Evolutionary conservation across 352 stramenopile species (phyloP), one percentile per base, ranked within the genome.

Genomic region (Pilasporangium apinafurcum): DNA sequence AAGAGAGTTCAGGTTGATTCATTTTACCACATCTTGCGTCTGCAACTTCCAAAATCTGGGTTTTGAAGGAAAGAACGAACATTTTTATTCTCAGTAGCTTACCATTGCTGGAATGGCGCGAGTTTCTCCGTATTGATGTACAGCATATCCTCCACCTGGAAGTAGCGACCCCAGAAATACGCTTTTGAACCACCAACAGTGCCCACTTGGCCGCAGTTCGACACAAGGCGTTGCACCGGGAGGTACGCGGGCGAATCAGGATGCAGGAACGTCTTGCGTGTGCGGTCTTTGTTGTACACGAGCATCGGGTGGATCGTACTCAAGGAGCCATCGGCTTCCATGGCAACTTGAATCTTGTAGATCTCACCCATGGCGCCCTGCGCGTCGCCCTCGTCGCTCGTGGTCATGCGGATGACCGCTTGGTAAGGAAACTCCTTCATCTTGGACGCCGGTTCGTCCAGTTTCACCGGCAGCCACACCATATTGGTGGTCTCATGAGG

Each of bases 311-410:
- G 62, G 18, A 78, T 75, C 30, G 62, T 86, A 47, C 75, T 86
- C 9, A 86, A 58, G 33, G 68, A 48, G 4, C 71, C 75, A 43
- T 83, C 62, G 1, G 61, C 52, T 34, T 80, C 68, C 56, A 90
- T 62, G 12, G 82, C 82, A 43, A 92, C 81, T 35, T 94, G 82
- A 58, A 94, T 91, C 68, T 94, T 94, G 68, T 94, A 94, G 65
- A 94, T 90, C 63, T 94, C 82, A 22, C 81, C 81, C 36, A 90
- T 63, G 8, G 68, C 73, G 17, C 78, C 79, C n/a, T 79, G 53
- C 21, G 73, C 70, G 8, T 86, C 74, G 35, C 73, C 77, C 18
- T 86, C 66, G 29, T 86, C 74, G 34, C 48, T 81, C 30, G 61
- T 80, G 20, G 72, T 92, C 82, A 92, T 91, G 35, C 78, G 79